Conservation (phyloP, 176 grass and related monocot genomes). For the Bonia amplexicaulis region DNA sequence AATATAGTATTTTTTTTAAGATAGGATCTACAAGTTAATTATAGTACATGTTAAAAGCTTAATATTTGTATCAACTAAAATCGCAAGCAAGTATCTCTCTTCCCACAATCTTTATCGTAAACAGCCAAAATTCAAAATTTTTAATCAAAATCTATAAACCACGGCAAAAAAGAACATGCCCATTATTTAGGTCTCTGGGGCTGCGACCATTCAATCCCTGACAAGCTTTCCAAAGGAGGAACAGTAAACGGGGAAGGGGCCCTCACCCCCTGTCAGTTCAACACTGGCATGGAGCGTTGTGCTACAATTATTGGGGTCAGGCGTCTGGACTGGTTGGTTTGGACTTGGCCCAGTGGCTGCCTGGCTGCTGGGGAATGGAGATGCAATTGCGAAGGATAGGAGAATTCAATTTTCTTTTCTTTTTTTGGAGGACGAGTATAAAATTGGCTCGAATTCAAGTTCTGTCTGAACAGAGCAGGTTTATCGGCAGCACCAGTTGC, state of each 20-base stretch:
- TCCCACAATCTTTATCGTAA: too few species aligned
- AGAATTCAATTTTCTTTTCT: too few species aligned
- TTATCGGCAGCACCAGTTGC: neutral
- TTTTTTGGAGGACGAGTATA: neutral
- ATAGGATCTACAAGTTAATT: too few species aligned
- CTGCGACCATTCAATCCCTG: slow-evolving; percentile 52
- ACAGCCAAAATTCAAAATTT: too few species aligned
- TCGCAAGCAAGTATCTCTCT: too few species aligned
- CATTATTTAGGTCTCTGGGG: slow-evolving; percentile 25
- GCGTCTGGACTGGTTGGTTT: neutral
- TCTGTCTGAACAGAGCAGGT: neutral
- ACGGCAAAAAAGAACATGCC: too few species aligned
- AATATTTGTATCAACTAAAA: too few species aligned
- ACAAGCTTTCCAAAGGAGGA: slow-evolving; percentile 29
- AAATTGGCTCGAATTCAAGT: neutral
- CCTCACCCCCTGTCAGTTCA: neutral
- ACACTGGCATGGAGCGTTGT: slow-evolving; percentile 22
- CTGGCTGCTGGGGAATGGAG: neutral
- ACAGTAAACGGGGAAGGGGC: slow-evolving; percentile 12
- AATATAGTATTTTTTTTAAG: too few species aligned
- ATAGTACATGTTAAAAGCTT: too few species aligned
- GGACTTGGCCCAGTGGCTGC: neutral
- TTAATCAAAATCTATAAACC: too few species aligned
- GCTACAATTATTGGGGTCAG: slow-evolving; percentile 52
- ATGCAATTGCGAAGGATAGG: neutral